These are phyloP conservation scores for Elongisporangium undulatum DNA, from an alignment of 352 stramenopile genomes.

Conservation along the genomic window DNA sequence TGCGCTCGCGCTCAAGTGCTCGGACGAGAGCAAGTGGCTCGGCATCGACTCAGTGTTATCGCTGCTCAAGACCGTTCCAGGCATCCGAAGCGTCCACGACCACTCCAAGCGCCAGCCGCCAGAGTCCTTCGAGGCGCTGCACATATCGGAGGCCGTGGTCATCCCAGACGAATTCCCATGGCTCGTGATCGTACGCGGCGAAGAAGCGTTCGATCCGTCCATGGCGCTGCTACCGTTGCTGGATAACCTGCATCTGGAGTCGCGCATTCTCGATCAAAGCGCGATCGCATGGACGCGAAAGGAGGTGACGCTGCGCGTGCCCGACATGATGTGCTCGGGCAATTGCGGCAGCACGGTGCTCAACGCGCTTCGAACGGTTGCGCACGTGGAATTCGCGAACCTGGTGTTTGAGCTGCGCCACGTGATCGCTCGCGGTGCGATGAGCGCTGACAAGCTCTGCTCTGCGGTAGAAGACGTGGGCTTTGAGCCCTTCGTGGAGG, in stretches of 20 bases:
- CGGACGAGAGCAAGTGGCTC: slow-evolving; percentile 7
- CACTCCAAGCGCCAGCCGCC: not conserved
- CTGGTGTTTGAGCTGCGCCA: slow-evolving; percentile 58
- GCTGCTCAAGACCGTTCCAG: slow-evolving; percentile 27
- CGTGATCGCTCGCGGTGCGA: slow-evolving; percentile 48
- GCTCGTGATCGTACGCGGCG: slow-evolving; percentile 28
- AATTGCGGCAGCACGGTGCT: slow-evolving; percentile 77
- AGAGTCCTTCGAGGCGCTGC: not conserved
- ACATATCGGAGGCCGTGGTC: not conserved
- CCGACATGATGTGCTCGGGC: slow-evolving; percentile 79
- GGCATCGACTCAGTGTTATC: slow-evolving; percentile 26
- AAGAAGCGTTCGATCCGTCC: slow-evolving; percentile 20
- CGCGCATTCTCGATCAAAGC: slow-evolving; percentile 30
- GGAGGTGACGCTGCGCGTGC: slow-evolving; percentile 58
- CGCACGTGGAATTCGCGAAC: slow-evolving; percentile 39
- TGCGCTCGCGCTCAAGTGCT: slow-evolving; percentile 27
- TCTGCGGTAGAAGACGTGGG: slow-evolving; percentile 43
- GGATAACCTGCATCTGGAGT: slow-evolving; percentile 18
- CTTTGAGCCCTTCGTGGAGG: slow-evolving; percentile 45
- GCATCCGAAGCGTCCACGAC: slow-evolving; percentile 51
- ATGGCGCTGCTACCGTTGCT: slow-evolving; percentile 15
- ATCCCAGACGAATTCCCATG: slow-evolving; percentile 2
- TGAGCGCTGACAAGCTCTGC: slow-evolving; percentile 33
- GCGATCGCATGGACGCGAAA: slow-evolving; percentile 42
- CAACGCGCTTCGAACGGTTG: slow-evolving; percentile 39